These are phyloP conservation scores for Hevea brasiliensis DNA, from an alignment of 345 rosid genomes.

Conservation along the genomic window DNA sequence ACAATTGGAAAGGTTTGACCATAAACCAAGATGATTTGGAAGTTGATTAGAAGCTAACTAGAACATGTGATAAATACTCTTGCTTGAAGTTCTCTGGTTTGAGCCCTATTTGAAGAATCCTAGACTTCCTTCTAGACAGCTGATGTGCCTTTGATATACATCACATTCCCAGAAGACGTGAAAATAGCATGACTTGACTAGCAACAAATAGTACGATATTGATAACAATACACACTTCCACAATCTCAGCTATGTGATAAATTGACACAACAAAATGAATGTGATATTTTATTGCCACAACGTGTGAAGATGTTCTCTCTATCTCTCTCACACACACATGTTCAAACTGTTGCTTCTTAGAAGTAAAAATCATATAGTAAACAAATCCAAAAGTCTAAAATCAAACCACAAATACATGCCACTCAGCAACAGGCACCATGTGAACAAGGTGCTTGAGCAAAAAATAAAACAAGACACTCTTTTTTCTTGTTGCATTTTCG, in stretches of 20 bases:
- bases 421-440: neutral
- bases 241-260: neutral
- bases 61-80: neutral
- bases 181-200: neutral
- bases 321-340: neutral
- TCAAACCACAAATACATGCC: neutral
- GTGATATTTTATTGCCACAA: neutral
- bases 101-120: neutral
- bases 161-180: neutral
- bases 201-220: neutral
- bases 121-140: neutral
- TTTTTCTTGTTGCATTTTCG: neutral
- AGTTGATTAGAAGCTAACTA: neutral
- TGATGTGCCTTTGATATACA: too few relatives aligned
- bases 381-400: neutral
- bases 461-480: neutral
- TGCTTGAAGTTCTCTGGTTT: neutral
- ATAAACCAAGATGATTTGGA: neutral
- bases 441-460: neutral
- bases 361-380: neutral
- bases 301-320: neutral
- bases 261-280: neutral
- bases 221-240: neutral
- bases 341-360: neutral
- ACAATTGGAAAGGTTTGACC: neutral